phyloP scores from a whole-genome alignment of 2,329 filamentous ascomycete species.

The Penicillium sp. region DNA sequence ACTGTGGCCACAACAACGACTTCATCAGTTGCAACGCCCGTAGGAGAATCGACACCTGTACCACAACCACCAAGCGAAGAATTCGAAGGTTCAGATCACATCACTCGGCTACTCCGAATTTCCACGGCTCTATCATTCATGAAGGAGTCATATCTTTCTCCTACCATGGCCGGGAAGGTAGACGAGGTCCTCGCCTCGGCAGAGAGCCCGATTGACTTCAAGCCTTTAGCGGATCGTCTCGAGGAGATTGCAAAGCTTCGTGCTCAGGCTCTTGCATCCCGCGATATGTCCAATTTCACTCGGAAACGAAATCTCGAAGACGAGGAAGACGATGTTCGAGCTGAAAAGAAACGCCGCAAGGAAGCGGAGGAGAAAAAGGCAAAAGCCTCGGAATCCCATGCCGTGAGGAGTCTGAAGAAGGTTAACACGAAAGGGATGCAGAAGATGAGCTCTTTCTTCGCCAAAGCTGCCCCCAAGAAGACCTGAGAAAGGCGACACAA shows the following conservation, averaged over 20 bases:
- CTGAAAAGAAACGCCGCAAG: slow-evolving; percentile 77
- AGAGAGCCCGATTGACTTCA: slow-evolving; percentile 60
- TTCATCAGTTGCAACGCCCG: slow-evolving; percentile 37
- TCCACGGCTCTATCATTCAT: slow-evolving; percentile 51
- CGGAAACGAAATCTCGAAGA: slow-evolving; percentile 43
- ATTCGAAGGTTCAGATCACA: slow-evolving; percentile 31
- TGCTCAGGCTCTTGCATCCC: slow-evolving; percentile 65
- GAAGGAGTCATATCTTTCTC: slow-evolving; percentile 48
- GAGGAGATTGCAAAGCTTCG: slow-evolving; percentile 62
- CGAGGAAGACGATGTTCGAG: slow-evolving; percentile 50
- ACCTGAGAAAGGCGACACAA: slow-evolving; percentile 19
- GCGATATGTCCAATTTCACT: slow-evolving; percentile 52
- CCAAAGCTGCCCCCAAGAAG: slow-evolving; percentile 52
- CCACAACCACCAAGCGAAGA: slow-evolving; percentile 36
- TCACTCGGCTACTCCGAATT: slow-evolving; percentile 46
- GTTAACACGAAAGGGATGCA: slow-evolving; percentile 91
- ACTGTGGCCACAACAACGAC: slow-evolving; percentile 35
- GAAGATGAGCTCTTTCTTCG: slow-evolving; percentile 94
- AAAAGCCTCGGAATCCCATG: slow-evolving; percentile 70
- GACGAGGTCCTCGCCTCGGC: slow-evolving; percentile 38
- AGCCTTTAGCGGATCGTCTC: slow-evolving; percentile 67
- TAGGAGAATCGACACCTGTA: slow-evolving; percentile 37
- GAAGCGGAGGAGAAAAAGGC: slow-evolving; percentile 87
- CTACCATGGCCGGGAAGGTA: slow-evolving; percentile 37
- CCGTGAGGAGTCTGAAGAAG: slow-evolving; percentile 77